A percentile compares a stretch with the other conserved stretches of the same genome.
These are phyloP conservation scores for Dipteronia dyeriana DNA, from an alignment of 345 rosid species.

Conservation along the genomic window DNA sequence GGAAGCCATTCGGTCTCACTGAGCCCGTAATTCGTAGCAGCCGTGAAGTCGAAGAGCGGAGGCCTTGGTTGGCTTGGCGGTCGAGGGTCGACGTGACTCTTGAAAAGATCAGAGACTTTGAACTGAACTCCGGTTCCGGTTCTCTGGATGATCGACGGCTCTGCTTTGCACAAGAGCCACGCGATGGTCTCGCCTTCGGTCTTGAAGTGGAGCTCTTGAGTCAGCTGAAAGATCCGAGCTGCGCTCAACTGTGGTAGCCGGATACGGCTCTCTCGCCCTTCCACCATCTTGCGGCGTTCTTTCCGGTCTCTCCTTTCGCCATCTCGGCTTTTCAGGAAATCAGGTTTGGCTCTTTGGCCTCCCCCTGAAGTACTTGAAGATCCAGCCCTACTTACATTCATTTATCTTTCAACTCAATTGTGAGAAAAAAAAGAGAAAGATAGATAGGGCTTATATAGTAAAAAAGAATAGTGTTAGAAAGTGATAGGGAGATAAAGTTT, in stretches of 20 bases:
- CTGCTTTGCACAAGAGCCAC: conserved; percentile 34
- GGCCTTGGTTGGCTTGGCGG: background rate
- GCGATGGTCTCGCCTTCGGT: conserved; percentile 25
- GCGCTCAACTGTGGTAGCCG: conserved; percentile 22
- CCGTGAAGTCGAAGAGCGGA: background rate
- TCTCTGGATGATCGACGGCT: conserved; percentile 27
- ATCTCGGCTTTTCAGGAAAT: background rate
- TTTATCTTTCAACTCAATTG: too few relatives aligned
- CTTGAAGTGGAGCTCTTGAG: conserved; percentile 25
- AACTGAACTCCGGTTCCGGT: conserved; percentile 13
- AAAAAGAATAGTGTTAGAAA: too few relatives aligned
- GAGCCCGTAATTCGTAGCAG: too few relatives aligned
- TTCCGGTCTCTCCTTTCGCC: too few relatives aligned
- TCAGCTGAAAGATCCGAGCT: conserved; percentile 31
- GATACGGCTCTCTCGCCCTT: conserved; percentile 35
- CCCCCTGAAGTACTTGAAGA: background rate
- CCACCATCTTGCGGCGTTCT: conserved; percentile 34
- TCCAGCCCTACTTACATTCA: too few relatives aligned
- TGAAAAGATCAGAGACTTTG: background rate
- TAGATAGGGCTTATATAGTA: too few relatives aligned
- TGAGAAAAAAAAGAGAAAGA: too few relatives aligned
- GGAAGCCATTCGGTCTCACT: too few relatives aligned
- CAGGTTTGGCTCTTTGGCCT: background rate
- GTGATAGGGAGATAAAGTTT: too few relatives aligned
- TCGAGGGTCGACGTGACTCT: background rate